A percentile compares a stretch with the other conserved stretches of the same genome.
Conservation (phyloP, 495 filamentous ascomycete genomes). For the Neurospora tetrasperma region DNA sequence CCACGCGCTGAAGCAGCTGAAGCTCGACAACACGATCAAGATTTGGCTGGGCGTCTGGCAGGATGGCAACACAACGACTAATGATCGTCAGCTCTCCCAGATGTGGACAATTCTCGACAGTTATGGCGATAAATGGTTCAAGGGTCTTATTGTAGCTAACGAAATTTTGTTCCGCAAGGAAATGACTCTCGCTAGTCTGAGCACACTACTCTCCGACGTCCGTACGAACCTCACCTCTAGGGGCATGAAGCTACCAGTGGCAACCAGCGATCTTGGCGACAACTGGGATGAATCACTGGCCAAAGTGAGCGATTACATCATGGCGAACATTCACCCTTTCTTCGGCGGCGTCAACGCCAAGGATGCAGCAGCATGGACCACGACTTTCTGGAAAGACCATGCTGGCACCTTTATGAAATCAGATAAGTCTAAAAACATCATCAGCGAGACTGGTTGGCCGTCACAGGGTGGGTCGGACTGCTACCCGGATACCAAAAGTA, state of each 20-base stretch:
- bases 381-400: slow-evolving; percentile 67
- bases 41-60: slow-evolving; percentile 96
- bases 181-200: slow-evolving; percentile 56
- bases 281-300: slow-evolving; percentile 70
- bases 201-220: slow-evolving; percentile 55
- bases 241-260: slow-evolving; percentile 61
- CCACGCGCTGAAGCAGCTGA: slow-evolving; percentile 65
- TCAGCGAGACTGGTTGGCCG: slow-evolving; percentile 91
- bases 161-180: slow-evolving; percentile 81
- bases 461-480: slow-evolving; percentile 74
- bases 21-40: slow-evolving; percentile 63
- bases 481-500: slow-evolving; percentile 36
- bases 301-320: slow-evolving; percentile 66
- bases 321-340: slow-evolving; percentile 97
- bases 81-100: slow-evolving; percentile 64
- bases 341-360: slow-evolving; percentile 69
- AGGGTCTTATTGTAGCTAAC: slow-evolving; percentile 86
- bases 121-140: slow-evolving; percentile 57
- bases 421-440: slow-evolving; percentile 56
- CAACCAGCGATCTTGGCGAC: slow-evolving; percentile 82
- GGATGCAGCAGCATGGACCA: slow-evolving; percentile 72
- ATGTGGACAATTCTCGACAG: slow-evolving; percentile 72
- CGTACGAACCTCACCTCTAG: slow-evolving; percentile 56
- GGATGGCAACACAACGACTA: slow-evolving; percentile 74
- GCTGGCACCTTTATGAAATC: slow-evolving; percentile 45